A percentile compares a stretch with the other conserved stretches of the same genome.
Conservation (phyloP, 108 stramenopile genomes). For the Stephanodiscus minutulus region DNA sequence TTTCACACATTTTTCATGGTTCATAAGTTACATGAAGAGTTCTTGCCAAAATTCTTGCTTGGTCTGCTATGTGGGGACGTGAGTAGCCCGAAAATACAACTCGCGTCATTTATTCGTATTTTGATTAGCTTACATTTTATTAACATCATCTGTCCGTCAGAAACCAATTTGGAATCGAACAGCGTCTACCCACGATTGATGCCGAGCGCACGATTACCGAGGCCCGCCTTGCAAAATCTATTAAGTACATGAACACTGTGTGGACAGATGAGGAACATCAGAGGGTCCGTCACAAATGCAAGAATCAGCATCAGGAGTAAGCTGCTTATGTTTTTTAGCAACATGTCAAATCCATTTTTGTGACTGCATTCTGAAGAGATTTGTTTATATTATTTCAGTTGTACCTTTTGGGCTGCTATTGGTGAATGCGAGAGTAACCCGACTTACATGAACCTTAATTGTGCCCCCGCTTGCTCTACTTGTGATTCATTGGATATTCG, state of each 20-base stretch:
- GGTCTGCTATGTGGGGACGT: slow-evolving; percentile 40
- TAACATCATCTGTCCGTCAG: neutral
- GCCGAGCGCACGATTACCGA: slow-evolving; percentile 4
- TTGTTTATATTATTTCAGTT: too few species aligned
- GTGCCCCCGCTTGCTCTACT: slow-evolving; percentile 77
- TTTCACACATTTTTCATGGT: too few species aligned
- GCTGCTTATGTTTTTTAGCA: slow-evolving; percentile 53
- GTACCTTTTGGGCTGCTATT: too few species aligned
- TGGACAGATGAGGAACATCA: slow-evolving; percentile 20
- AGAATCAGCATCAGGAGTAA: slow-evolving; percentile 52
- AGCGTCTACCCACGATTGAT: slow-evolving; percentile 8
- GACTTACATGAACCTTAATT: slow-evolving; percentile 52
- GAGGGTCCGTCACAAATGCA: slow-evolving; percentile 45
- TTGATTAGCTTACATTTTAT: neutral
- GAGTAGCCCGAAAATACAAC: neutral
- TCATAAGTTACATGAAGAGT: too few species aligned
- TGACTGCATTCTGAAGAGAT: too few species aligned
- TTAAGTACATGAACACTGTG: slow-evolving; percentile 35
- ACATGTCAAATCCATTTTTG: too few species aligned
- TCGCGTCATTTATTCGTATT: neutral
- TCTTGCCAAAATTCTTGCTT: slow-evolving; percentile 41
- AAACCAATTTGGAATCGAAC: slow-evolving; percentile 40
- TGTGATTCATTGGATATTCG: slow-evolving; percentile 60
- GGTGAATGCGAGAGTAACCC: slow-evolving; percentile 1
- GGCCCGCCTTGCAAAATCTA: slow-evolving; percentile 9